Conservation (phyloP, 2,329 filamentous ascomycete species). For the Onygenales sp. region DNA sequence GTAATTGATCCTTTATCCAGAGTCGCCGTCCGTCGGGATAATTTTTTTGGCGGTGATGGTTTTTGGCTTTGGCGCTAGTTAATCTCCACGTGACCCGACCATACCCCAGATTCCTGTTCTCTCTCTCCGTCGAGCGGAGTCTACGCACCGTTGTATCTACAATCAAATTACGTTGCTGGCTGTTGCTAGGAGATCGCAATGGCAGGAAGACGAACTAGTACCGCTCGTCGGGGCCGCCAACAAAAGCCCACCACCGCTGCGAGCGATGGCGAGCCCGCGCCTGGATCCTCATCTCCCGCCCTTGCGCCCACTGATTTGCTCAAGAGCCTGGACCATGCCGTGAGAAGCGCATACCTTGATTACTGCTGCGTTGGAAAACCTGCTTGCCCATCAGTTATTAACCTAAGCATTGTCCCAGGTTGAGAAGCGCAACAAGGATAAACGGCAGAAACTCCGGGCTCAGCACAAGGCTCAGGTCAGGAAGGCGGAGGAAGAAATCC, state of each 20-base stretch:
- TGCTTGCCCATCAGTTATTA: background rate
- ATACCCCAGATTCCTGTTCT: background rate
- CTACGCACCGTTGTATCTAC: too few species aligned
- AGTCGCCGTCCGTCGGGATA: too few species aligned
- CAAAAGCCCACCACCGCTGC: background rate
- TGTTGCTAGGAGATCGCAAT: background rate
- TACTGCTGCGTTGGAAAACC: background rate
- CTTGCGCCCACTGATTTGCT: slow-evolving; percentile 6
- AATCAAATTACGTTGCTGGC: too few species aligned
- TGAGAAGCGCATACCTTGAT: slow-evolving; percentile 7
- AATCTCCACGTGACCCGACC: background rate
- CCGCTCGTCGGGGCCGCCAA: background rate
- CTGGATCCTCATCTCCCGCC: background rate
- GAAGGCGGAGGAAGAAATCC: slow-evolving; percentile 8
- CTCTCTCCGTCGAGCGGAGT: background rate
- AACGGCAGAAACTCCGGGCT: slow-evolving; percentile 10
- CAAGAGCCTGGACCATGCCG: slow-evolving; percentile 10
- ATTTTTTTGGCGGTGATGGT: too few species aligned
- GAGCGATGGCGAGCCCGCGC: slow-evolving; percentile 1
- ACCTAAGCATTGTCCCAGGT: slow-evolving; percentile 4
- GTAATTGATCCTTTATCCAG: too few species aligned
- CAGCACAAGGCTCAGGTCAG: slow-evolving; percentile 10
- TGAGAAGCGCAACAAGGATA: slow-evolving; percentile 6
- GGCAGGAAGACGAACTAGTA: slow-evolving; percentile 1
- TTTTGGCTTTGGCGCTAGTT: background rate